Evolutionary conservation across 805 yeast genomes (phyloP).

Genomic region (Tetrapisispora namnaoensis): DNA sequence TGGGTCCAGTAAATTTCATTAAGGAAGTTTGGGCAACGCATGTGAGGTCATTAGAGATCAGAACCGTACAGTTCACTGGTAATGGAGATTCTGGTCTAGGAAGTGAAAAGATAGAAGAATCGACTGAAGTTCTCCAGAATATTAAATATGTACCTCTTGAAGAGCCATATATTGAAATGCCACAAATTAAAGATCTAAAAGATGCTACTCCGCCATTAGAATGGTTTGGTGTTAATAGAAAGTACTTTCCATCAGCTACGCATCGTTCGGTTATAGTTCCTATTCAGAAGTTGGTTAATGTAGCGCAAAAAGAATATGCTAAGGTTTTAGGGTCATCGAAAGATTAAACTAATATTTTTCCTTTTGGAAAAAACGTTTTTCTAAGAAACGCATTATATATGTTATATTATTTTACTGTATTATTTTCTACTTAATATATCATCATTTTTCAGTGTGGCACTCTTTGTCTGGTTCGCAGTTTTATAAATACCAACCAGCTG

Average conservation of each 20-base stretch:
- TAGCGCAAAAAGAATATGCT: constrained; percentile 44
- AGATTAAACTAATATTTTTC: background rate
- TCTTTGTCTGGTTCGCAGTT: constrained; percentile 79
- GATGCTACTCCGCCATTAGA: constrained; percentile 97
- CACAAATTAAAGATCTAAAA: constrained; percentile 83
- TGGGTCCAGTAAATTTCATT: constrained; percentile 83
- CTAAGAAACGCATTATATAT: background rate
- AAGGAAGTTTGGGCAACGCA: constrained; percentile 90
- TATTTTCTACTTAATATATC: constrained; percentile 31
- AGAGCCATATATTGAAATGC: constrained; percentile 79
- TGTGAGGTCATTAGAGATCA: constrained; percentile 56
- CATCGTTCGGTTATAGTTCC: constrained; percentile 71
- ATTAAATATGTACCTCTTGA: constrained; percentile 47
- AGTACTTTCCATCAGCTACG: constrained; percentile 74
- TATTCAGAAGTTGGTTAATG: constrained; percentile 62
- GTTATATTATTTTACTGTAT: background rate
- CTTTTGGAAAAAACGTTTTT: background rate
- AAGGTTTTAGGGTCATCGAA: constrained; percentile 33
- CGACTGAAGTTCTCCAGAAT: constrained; percentile 17
- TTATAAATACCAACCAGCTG: constrained; percentile 94
- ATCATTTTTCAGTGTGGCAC: constrained; percentile 65
- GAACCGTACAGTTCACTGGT: constrained; percentile 34
- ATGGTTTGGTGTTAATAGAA: constrained; percentile 92
- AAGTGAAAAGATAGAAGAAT: constrained; percentile 37
- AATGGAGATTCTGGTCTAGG: constrained; percentile 8